phyloP scores from a whole-genome alignment of 139 green algal species.

The Tetradesmus lagerheimii region DNA sequence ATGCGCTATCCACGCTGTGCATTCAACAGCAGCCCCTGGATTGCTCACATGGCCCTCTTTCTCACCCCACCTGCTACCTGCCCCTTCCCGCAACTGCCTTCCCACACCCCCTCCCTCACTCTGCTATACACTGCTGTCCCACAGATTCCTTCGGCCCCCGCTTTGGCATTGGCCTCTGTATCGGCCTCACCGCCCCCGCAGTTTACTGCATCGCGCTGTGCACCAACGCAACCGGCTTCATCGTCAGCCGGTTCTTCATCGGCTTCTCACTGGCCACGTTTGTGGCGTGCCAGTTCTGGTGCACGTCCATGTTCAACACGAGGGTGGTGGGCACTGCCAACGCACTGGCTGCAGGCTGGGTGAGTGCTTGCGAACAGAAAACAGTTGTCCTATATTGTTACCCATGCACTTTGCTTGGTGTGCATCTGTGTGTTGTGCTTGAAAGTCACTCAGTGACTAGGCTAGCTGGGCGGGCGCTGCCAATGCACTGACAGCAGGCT shows the following conservation, averaged over 20 bases:
- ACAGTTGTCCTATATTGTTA: not conserved
- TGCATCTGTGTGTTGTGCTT: not conserved
- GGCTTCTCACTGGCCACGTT: conserved; percentile 87
- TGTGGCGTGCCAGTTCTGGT: conserved; percentile 95
- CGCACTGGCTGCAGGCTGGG: conserved; percentile 81
- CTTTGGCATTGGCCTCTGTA: conserved; percentile 38
- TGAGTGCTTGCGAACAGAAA: not conserved
- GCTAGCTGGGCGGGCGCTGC: conserved; percentile 87
- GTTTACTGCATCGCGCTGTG: conserved; percentile 83
- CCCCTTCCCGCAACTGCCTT: not conserved
- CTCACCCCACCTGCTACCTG: not conserved
- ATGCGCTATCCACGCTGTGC: no score
- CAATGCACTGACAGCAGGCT: conserved; percentile 88
- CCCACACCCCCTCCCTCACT: not conserved
- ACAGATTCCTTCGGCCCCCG: conserved; percentile 23
- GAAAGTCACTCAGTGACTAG: conserved; percentile 47
- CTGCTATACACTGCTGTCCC: not conserved
- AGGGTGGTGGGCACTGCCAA: conserved; percentile 94
- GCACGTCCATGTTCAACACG: conserved; percentile 53
- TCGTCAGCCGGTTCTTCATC: conserved; percentile 83
- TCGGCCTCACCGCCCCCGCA: conserved; percentile 59
- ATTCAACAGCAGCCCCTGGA: no score
- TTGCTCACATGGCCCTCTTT: no score
- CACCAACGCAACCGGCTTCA: conserved; percentile 75
- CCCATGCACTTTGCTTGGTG: no score